Evolutionary conservation across 1,284 basidiomycete genomes (phyloP).

Genomic region (Waitea zeae): DNA sequence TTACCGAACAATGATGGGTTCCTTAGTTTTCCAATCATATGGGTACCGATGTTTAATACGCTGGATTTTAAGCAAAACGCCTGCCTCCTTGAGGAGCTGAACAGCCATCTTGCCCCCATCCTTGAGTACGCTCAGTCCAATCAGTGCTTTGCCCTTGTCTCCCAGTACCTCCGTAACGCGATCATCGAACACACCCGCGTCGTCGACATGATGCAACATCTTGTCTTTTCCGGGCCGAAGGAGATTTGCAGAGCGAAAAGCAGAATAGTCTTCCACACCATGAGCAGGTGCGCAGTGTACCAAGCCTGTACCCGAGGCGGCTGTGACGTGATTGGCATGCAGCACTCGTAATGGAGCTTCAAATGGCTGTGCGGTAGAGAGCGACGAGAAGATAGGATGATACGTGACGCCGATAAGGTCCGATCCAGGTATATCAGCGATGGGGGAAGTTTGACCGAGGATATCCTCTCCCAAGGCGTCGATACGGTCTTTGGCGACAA

Average conservation of each 20-base stretch:
- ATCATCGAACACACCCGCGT: slow-evolving; percentile 56
- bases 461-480: slow-evolving; percentile 25
- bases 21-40: slow-evolving; percentile 93
- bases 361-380: slow-evolving; percentile 6
- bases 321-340: slow-evolving; percentile 59
- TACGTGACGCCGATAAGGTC: slow-evolving; percentile 55
- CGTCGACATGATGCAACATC: slow-evolving; percentile 69
- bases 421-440: slow-evolving; percentile 35
- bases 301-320: slow-evolving; percentile 85
- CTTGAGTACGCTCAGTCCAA: slow-evolving; percentile 59
- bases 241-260: slow-evolving; percentile 37
- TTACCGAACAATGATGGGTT: slow-evolving; percentile 82
- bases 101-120: slow-evolving; percentile 57
- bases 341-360: slow-evolving; percentile 23
- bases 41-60: slow-evolving; percentile 82
- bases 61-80: slow-evolving; percentile 49
- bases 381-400: slow-evolving; percentile 40
- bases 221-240: slow-evolving; percentile 20
- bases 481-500: slow-evolving; percentile 63
- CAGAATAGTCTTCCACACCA: slow-evolving; percentile 82
- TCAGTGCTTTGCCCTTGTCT: slow-evolving; percentile 25
- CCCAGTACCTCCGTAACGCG: slow-evolving; percentile 37
- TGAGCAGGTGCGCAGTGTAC: slow-evolving; percentile 96
- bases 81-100: slow-evolving; percentile 40
- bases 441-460: slow-evolving; percentile 30